Evolutionary conservation across 495 filamentous ascomycete genomes (phyloP), one percentile per base, ranked within the genome.

Genomic region (Trypethelium eluteriae): DNA sequence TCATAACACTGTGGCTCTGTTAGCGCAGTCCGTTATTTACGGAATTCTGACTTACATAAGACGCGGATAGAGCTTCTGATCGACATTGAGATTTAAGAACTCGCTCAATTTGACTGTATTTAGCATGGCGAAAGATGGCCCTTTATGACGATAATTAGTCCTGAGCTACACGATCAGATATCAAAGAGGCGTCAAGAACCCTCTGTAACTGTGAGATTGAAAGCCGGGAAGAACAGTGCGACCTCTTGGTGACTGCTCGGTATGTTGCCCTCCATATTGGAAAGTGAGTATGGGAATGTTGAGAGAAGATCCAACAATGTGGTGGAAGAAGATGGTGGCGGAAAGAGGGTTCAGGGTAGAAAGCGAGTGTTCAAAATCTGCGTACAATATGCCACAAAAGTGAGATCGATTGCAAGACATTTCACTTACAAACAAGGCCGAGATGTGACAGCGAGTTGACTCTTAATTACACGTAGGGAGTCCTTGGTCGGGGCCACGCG

Each of bases 1-100:
- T 76, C 73, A 79, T 79, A 14, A 77, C 53, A 18, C 53, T 59
- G 32, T 5, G 25, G 25, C 7, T 35, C 0, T 59, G 25, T 59
- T 7, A 59, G 53, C 36, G 14, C 4, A 14, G 4, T 11, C 7
- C 32, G 18, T 10, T 9, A 18, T 2, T 34, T 2, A 11, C 7
- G 7, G 11, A 59, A 18, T 14, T 59, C 36, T 2, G 18, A 14
- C 53, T 59, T 9, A 59, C 53, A 59, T 35, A 32, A 59, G 34
- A 14, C 53, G 53, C 7, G 53, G 53, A 59, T 59, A 59, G 9
- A 59, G 53, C 53, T 59, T 59, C 3, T 34, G 6, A 32, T 59
- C 53, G 5, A 59, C 53, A 59, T 59, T 59, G 32, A 10, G 25
- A 36, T 59, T 59, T 7, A 59, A 36, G 7, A 59, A 36, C 14